A percentile compares a stretch with the other conserved stretches of the same genome.
Conservation (phyloP, 2,329 filamentous ascomycete genomes). For the Emmonsia crescens region DNA sequence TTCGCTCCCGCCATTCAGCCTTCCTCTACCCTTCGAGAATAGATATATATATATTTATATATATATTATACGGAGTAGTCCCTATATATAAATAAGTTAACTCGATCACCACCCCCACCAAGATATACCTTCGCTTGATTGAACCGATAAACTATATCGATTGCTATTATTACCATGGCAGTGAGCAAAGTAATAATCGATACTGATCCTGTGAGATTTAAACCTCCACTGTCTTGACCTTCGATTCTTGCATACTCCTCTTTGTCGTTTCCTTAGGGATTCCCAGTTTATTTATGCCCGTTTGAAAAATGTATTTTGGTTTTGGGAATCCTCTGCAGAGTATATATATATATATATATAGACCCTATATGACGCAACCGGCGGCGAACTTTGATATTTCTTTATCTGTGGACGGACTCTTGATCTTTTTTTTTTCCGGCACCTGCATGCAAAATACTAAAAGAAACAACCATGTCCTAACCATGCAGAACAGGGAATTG, state of each 20-base stretch:
- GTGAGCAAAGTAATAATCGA: conserved; percentile 83
- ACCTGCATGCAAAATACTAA: not conserved
- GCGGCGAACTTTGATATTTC: not conserved
- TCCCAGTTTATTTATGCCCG: not conserved
- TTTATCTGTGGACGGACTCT: not conserved
- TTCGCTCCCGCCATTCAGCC: too few species aligned
- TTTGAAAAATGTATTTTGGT: too few species aligned
- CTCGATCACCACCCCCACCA: too few species aligned
- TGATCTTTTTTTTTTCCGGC: not conserved
- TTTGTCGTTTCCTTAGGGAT: not conserved
- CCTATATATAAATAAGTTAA: too few species aligned
- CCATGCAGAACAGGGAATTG: conserved; percentile 49
- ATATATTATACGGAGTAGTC: too few species aligned
- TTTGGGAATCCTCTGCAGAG: not conserved
- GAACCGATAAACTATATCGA: not conserved
- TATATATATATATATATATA: too few species aligned
- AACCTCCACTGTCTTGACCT: not conserved
- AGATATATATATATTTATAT: too few species aligned
- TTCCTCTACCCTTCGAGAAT: too few species aligned
- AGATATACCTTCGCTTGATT: not conserved
- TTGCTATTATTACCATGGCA: conserved; percentile 40
- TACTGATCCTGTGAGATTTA: conserved; percentile 65
- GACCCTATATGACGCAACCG: too few species aligned
- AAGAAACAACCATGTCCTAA: not conserved
- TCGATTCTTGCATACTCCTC: not conserved